Base-by-base conservation (phyloP, 805 yeast genomes). In the Saturnispora zaruensis region DNA sequence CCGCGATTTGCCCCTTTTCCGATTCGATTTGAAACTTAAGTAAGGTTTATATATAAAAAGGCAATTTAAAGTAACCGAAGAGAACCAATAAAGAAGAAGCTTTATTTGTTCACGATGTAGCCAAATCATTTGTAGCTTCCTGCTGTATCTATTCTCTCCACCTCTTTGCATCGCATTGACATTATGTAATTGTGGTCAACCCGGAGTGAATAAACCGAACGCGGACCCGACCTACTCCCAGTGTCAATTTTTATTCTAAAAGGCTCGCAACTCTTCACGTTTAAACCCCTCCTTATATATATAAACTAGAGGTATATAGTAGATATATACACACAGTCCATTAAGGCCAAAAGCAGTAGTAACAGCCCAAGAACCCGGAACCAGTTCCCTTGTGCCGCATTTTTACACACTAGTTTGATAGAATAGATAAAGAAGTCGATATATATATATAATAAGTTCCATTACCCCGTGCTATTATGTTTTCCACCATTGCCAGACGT, bases 401-500 rank as follows among this genome's bases (percentile, higher is more conserved):
- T 28, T 28, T 28, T 11, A 28, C 9, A 28, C 13, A 28, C 32
- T 28, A 28, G 32, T 11, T 28, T 7, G 41, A 20, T 37, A 18
- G 41, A 36, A 36, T 37, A 21, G 41, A 18, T 37, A 21, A 20
- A 21, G 24, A 6, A 21, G 5, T 37, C 41, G 21, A 21, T 37
- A 21, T 37, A 18, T 37, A 21, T 33, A 13, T 72, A 75, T 37
- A 28, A 28, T 28, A 28, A 28, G 32, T 28, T 28, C 32, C 32
- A 28, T 28, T 28, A 28, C 32, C 32, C 32, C 32, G 32, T 28
- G 32, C 32, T 28, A 28, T 28, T 14, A 64, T 64, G 67, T 58
- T 64, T 51, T 55, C 63, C 45, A 56, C 56, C 41, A 20, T 57
- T 33, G 41, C 57, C 28, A 62, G 55, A 48, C 45, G 55, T 32